Evolutionary conservation across 2,329 filamentous ascomycete genomes (phyloP), one percentile per base, ranked within the genome.

Genomic region (Pseudogymnoascus sp.): DNA sequence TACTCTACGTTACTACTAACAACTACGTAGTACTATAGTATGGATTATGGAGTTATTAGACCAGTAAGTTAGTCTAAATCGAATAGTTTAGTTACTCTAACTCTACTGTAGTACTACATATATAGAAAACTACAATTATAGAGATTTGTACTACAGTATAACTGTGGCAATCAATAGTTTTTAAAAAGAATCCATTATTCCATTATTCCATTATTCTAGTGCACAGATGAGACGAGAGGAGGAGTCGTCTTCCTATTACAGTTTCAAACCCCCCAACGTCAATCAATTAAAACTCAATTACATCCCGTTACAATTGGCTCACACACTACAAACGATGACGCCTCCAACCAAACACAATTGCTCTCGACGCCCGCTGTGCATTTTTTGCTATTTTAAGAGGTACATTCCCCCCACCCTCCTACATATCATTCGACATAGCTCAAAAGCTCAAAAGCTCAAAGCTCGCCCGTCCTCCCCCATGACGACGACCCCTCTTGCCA

Each of bases 351-450:
- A 47, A 47, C 42, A 23, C 42, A 47, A 16, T 23, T 47, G 18
- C 42, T 47, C 18, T 47, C 42, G 42, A 47, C 42, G 42, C 18
- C 18, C 42, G 42, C 11, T 47, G 18, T 47, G 42, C 42, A 47
- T 47, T 47, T 40, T 40, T 47, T 47, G 42, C 42, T 47, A 47
- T 47, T 47, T 47, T 47, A 47, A 47, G 42, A 47, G 42, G 18
- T 47, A 47, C 42, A 47, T 47, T 25, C 14, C 11, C 42, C 42
- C 42, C 42, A 47, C 42, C 42, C 42, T 47, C 18, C 42, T 47
- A 47, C 42, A 47, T 47, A 47, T 47, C 21, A 47, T 47, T 47
- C 42, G 42, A 47, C 42, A 14, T 47, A 47, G 42, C 42, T 47
- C 42, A 23, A 47, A 47, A 44, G n/a, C n/a, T n/a, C n/a, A n/a